These are phyloP conservation scores for Cercospora sojina DNA, from an alignment of 2,329 filamentous ascomycete genomes.

Conservation along the genomic window DNA sequence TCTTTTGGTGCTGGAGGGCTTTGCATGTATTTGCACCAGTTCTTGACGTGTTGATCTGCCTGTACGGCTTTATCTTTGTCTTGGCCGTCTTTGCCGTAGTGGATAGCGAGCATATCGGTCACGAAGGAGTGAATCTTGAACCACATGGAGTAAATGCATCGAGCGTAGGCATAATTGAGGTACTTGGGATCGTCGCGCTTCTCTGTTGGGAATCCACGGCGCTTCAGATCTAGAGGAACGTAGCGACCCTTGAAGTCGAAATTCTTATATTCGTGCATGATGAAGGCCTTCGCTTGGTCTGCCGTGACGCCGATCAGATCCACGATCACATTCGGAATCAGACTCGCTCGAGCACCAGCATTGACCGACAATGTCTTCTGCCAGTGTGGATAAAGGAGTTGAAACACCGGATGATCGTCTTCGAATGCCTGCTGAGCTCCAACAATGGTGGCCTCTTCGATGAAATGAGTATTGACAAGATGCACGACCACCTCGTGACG, in stretches of 20 bases:
- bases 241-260: conserved; percentile 50
- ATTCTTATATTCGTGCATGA: conserved; percentile 45
- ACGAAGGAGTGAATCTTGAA: conserved; percentile 46
- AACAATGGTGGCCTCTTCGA: conserved; percentile 27
- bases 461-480: conserved; percentile 35
- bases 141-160: conserved; percentile 51
- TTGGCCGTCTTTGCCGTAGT: conserved; percentile 32
- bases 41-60: conserved; percentile 39
- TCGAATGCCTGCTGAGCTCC: conserved; percentile 40
- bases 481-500: conserved; percentile 49
- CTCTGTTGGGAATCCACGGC: conserved; percentile 46
- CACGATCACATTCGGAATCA: conserved; percentile 49
- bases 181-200: conserved; percentile 39
- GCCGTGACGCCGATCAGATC: conserved; percentile 46
- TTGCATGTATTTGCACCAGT: conserved; percentile 46
- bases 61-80: conserved; percentile 36
- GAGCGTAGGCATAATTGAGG: conserved; percentile 52
- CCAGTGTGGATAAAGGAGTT: conserved; percentile 51
- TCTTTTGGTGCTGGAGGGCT: conserved; percentile 12
- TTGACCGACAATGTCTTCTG: conserved; percentile 53
- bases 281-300: conserved; percentile 41
- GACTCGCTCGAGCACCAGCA: conserved; percentile 46
- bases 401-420: conserved; percentile 50
- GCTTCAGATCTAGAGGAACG: conserved; percentile 48
- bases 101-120: conserved; percentile 24